phyloP scores from a whole-genome alignment of 257 asterid genomes.

The Anisodus tanguticus region DNA sequence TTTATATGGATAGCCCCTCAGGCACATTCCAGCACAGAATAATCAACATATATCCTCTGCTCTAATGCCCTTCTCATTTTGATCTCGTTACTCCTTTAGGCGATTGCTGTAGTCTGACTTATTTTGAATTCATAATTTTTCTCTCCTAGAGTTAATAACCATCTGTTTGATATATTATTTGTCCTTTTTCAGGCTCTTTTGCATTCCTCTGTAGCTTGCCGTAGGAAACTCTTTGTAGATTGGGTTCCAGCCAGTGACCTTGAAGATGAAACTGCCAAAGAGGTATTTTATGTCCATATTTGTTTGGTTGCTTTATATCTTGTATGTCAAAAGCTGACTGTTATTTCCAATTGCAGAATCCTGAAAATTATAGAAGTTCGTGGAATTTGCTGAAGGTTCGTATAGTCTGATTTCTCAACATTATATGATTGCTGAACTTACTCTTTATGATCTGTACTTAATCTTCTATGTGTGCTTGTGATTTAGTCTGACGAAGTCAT shows the following conservation, averaged over 20 bases:
- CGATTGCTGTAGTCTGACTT: not conserved
- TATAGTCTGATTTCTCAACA: slow-evolving; percentile 19
- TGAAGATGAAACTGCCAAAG: slow-evolving; percentile 59
- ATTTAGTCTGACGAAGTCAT: slow-evolving; percentile 31
- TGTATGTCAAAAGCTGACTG: slow-evolving; percentile 41
- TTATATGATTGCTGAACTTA: not conserved
- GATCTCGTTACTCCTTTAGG: not conserved
- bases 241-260: slow-evolving; percentile 90
- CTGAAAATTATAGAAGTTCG: slow-evolving; percentile 58
- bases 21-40: not conserved
- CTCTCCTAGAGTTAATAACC: not conserved
- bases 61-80: not conserved
- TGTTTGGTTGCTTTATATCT: slow-evolving; percentile 28
- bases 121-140: not conserved
- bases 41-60: not conserved
- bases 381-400: slow-evolving; percentile 72
- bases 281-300: slow-evolving; percentile 47
- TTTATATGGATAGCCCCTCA: not conserved
- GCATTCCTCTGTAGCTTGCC: slow-evolving; percentile 78
- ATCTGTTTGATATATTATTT: not conserved
- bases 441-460: not conserved
- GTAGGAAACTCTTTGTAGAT: slow-evolving; percentile 64
- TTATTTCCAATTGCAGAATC: slow-evolving; percentile 54
- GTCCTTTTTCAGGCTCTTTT: slow-evolving; percentile 68
- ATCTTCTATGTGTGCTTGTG: not conserved